Percentiles rank a stretch among this genome's conserved stretches.
phyloP scores from a whole-genome alignment of 2,329 filamentous ascomycete genomes.

The Colletotrichum sp. region DNA sequence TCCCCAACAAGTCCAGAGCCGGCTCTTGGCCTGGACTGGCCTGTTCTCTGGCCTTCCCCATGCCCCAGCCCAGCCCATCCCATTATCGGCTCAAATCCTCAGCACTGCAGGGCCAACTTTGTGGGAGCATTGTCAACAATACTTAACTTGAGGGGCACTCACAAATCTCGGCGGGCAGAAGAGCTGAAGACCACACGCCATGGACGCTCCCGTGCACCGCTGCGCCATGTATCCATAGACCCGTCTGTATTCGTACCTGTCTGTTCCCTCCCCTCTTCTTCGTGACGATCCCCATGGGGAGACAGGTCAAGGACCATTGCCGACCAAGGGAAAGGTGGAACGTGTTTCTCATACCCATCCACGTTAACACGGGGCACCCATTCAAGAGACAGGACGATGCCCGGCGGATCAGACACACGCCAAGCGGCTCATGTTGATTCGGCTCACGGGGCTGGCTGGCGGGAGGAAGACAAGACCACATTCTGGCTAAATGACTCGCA shows the following conservation, averaged over 20 bases:
- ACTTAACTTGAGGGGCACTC: not conserved
- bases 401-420: not conserved
- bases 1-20: not conserved
- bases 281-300: not conserved
- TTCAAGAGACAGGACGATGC: not conserved
- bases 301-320: not conserved
- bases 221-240: not conserved
- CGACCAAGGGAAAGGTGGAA: not conserved
- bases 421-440: not conserved
- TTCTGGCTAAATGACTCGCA: slow-evolving; percentile 6
- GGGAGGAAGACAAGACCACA: not conserved
- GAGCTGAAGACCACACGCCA: not conserved
- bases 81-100: not conserved
- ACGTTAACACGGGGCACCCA: not conserved
- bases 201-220: not conserved
- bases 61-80: not conserved
- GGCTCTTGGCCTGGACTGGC: not conserved
- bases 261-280: not conserved
- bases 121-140: not conserved
- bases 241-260: not conserved
- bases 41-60: not conserved
- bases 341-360: not conserved
- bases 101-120: not conserved
- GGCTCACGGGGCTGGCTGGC: not conserved
- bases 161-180: not conserved